Evolutionary conservation across 169 alveolate species (phyloP).

Genomic region (Cryptosporidium ryanae): DNA sequence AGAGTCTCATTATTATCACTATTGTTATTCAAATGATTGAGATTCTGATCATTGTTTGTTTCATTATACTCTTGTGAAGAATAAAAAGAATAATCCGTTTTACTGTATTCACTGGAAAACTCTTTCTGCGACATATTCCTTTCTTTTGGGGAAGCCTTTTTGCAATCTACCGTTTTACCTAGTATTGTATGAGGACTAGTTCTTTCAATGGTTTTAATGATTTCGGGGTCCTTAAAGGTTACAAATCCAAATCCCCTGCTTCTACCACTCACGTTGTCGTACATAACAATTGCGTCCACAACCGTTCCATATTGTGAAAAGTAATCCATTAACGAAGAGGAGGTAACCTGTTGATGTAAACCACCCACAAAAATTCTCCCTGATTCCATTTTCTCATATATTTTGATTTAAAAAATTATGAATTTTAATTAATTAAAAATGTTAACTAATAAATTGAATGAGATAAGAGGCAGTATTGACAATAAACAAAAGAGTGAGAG

Average conservation of each 20-base stretch:
- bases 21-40: not conserved
- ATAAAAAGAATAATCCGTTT: not conserved
- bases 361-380: constrained; percentile 82
- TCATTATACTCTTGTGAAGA: not conserved
- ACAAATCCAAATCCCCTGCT: constrained; percentile 85
- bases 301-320: constrained; percentile 77
- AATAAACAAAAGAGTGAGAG: no score
- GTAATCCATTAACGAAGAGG: constrained; percentile 76
- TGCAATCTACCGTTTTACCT: constrained; percentile 80
- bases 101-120: not conserved
- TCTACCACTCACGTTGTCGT: constrained; percentile 81
- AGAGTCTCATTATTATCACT: not conserved
- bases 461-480: no score
- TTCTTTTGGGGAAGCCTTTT: constrained; percentile 77
- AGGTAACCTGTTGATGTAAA: constrained; percentile 77
- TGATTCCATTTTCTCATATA: constrained; percentile 20
- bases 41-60: not conserved
- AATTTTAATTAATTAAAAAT: no score
- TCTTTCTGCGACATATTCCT: constrained; percentile 2
- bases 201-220: constrained; percentile 59
- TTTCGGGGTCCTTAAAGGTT: constrained; percentile 76
- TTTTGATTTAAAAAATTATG: no score
- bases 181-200: constrained; percentile 62
- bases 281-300: constrained; percentile 81
- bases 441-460: no score